Conservation (phyloP, 1,139 yeast genomes). For the Entelexis sorbosivorans region DNA sequence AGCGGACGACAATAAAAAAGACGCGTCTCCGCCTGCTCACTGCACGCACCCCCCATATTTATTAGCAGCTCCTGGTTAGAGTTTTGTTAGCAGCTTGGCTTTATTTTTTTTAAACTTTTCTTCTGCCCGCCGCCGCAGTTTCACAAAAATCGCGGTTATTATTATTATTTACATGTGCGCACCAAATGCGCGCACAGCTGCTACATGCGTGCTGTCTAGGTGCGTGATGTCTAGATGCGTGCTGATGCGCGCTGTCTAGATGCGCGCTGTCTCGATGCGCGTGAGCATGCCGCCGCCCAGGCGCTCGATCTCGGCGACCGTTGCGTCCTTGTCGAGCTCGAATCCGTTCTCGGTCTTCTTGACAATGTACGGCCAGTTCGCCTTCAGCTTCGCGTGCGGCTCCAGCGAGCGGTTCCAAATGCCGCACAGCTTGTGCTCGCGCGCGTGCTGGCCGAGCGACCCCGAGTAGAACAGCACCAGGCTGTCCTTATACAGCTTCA, state of each 20-base stretch:
- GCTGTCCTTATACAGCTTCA: conserved; percentile 36
- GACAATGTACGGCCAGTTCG: conserved; percentile 64
- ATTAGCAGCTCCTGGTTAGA: too few relatives aligned
- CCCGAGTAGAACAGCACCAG: conserved; percentile 46
- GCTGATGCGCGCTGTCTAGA: not conserved
- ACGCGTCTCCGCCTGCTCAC: too few relatives aligned
- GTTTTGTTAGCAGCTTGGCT: too few relatives aligned
- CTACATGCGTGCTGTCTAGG: too few relatives aligned
- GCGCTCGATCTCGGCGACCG: conserved; percentile 57
- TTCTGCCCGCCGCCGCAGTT: too few relatives aligned
- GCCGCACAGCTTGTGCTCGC: conserved; percentile 45
- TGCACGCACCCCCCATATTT: too few relatives aligned
- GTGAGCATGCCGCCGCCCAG: conserved; percentile 55
- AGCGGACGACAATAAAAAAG: too few relatives aligned
- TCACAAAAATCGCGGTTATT: too few relatives aligned
- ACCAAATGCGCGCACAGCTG: not conserved
- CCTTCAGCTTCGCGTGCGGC: conserved; percentile 51
- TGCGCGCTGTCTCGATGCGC: not conserved
- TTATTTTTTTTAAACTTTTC: too few relatives aligned
- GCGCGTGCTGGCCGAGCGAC: conserved; percentile 18
- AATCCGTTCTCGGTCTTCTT: conserved; percentile 48
- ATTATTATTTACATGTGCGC: too few relatives aligned
- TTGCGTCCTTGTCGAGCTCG: conserved; percentile 62
- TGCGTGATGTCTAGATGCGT: too few relatives aligned
- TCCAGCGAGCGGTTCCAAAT: conserved; percentile 58